Conservation (phyloP, 2,329 filamentous ascomycete species). For the Neoascochyta sp. region DNA sequence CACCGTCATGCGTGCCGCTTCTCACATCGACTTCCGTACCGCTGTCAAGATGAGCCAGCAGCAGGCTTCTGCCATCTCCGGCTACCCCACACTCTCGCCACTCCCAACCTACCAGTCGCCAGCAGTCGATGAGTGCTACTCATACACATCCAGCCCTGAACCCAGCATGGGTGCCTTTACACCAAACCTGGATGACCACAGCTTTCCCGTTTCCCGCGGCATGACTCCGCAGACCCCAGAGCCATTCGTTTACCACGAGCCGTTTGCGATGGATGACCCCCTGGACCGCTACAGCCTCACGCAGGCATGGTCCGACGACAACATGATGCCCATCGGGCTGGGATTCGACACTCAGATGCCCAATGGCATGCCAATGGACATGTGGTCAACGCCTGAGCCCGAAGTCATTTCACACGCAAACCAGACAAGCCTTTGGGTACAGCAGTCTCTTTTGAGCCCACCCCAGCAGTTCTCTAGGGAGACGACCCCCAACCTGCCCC, state of each 20-base stretch:
- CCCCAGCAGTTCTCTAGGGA: too few species aligned
- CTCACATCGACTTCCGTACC: slow-evolving; percentile 29
- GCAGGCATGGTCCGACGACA: slow-evolving; percentile 24
- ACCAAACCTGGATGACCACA: slow-evolving; percentile 14
- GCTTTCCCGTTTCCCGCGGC: slow-evolving; percentile 17
- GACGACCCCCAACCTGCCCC: slow-evolving; percentile 9
- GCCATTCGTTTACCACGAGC: slow-evolving; percentile 22
- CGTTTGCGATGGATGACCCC: slow-evolving; percentile 15
- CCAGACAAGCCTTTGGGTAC: too few species aligned
- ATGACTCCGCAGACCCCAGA: slow-evolving; percentile 33
- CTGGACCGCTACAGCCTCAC: slow-evolving; percentile 19
- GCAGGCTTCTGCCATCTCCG: slow-evolving; percentile 18
- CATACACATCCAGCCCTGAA: slow-evolving; percentile 23
- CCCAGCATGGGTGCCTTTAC: slow-evolving; percentile 16
- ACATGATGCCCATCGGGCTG: slow-evolving; percentile 19
- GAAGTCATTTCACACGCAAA: slow-evolving; percentile 13
- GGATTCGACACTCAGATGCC: slow-evolving; percentile 20
- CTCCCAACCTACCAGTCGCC: slow-evolving; percentile 24
- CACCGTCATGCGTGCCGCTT: slow-evolving; percentile 19
- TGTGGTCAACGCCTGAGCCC: slow-evolving; percentile 18
- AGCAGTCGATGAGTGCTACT: slow-evolving; percentile 23
- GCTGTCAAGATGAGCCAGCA: slow-evolving; percentile 26
- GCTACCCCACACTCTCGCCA: slow-evolving; percentile 25
- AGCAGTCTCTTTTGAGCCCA: too few species aligned
- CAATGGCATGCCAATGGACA: slow-evolving; percentile 18